Evolutionary conservation across 768 basidiomycete genomes (phyloP).

Genomic region (Harrya chromipes): DNA sequence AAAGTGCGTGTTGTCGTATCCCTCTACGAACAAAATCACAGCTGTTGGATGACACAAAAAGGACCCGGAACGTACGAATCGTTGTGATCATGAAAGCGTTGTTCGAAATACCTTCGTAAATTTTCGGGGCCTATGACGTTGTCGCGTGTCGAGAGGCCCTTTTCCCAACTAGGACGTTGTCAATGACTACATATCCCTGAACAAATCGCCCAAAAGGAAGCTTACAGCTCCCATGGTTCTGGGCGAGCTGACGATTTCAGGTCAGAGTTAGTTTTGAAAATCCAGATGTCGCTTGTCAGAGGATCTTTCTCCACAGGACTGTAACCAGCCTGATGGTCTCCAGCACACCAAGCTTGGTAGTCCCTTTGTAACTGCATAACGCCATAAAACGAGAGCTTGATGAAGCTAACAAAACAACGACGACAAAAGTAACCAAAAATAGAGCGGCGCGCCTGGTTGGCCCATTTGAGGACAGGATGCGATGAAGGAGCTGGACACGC

Average conservation of each 20-base stretch:
- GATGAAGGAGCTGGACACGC: slow-evolving; percentile 10
- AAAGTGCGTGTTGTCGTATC: slow-evolving; percentile 73
- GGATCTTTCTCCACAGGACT: slow-evolving; percentile 49
- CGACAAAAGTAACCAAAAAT: slow-evolving; percentile 81
- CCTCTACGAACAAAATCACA: slow-evolving; percentile 43
- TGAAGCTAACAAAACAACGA: slow-evolving; percentile 69
- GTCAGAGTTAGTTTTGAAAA: slow-evolving; percentile 65
- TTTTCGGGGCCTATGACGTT: slow-evolving; percentile 67
- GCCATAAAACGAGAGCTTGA: slow-evolving; percentile 74
- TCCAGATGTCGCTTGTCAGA: slow-evolving; percentile 43
- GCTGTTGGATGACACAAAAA: neutral
- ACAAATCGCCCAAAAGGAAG: neutral
- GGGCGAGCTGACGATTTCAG: slow-evolving; percentile 63
- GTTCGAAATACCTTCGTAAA: slow-evolving; percentile 78
- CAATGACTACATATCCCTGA: neutral
- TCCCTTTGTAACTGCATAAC: slow-evolving; percentile 64
- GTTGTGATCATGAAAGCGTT: slow-evolving; percentile 74
- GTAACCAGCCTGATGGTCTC: slow-evolving; percentile 48
- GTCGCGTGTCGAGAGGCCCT: slow-evolving; percentile 62
- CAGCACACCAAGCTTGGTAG: slow-evolving; percentile 61
- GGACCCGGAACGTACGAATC: slow-evolving; percentile 61
- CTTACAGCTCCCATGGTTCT: slow-evolving; percentile 59
- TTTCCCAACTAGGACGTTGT: slow-evolving; percentile 55
- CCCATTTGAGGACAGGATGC: slow-evolving; percentile 2
- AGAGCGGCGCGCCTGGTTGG: slow-evolving; percentile 62